Base-by-base conservation (phyloP, 2,329 filamentous ascomycete genomes). In the Leptosphaerulina australis region DNA sequence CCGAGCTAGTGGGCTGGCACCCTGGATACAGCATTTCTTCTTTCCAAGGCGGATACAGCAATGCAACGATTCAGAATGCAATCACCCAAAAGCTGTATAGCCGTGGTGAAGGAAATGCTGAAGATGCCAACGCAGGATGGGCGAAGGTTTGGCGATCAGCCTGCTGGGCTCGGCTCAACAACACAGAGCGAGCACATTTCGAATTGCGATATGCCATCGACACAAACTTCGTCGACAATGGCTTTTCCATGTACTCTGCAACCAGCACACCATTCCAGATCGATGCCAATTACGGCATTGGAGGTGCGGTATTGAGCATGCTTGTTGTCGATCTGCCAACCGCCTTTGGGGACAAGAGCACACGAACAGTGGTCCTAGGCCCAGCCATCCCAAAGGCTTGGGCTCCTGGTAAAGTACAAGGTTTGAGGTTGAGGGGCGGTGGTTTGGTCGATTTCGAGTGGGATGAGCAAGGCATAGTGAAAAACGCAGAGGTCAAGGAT, bases 231-330 rank as follows among this genome's bases (percentile, higher is more conserved):
- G 81, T 73, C 0, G 66, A 47, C 0, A 84, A 83, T 56, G 76
- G 76, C 2, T 66, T 83, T 22, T 77, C 74, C 31, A 81, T 83
- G 76, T 84, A 83, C 58, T 67, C 56, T 7, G 79, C 72, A 0
- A 62, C 68, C 8, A 65, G 73, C 5, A 65, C 68, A 36, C 80
- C 82, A 1, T 84, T 84, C 55, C 82, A 84, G 68, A 83, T 84
- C 48, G 82, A 84, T 61, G 82, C 81, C 5, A 84, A 84, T 59
- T 83, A 81, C 53, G 82, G 81, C 3, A 81, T 82, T 41, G 81
- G 80, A 2, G 81, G 79, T 0, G 79, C 78, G 0, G 71, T 82
- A 41, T 51, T 83, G 44, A 71, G 74, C 49, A 79, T 83, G 79
- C 61, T 83, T 30, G 72, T 81, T 37, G 74, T 81, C n/a, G 78